Base-by-base conservation (phyloP, 176 grass and related monocot species). In the Eragrostis nindensis region DNA sequence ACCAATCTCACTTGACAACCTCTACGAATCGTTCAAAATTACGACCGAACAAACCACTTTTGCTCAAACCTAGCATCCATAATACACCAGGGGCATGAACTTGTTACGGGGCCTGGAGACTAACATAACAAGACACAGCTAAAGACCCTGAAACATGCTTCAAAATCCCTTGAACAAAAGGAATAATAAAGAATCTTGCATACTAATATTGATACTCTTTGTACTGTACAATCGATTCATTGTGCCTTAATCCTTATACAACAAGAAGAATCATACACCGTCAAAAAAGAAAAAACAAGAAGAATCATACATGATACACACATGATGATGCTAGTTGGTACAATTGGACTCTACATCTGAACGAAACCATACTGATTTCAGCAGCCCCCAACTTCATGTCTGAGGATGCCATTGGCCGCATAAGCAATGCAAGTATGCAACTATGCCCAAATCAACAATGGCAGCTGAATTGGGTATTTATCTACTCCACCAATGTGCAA, bases 401-500 rank as follows among this genome's bases (percentile, higher is more conserved):
- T 21, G 2, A n/a, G 18, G 50, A 21, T 54, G 62, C 7, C 66
- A 56, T 44, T 83, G 42, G 9, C 32, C 39, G 4, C 40, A 36
- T 80, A 72, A 57, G 7, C 40, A 50, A 52, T 52, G 12, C n/a
- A n/a, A n/a, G n/a, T n/a, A n/a, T n/a, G n/a, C 18, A 68, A 68
- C 26, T 38, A 36, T 45, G 50, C 24, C 38, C 25, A 80, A 48
- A 63, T 76, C 65, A 66, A 71, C 71, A 65, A 36, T 16, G 15
- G 19, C 8, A 60, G 62, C 81, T 74, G 60, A 80, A 79, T 12
- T 73, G 60, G 17, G 3, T 22, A 36, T 36, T 36, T 22, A 22
- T 55, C 22, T 75, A 45, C 53, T 55, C 15, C 19, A 59, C 13
- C 80, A 29, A 78, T 68, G 66, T 54, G 83, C 80, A 71, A n/a